Conservation (phyloP, 441 rosid species). For the Kokia cookei region DNA sequence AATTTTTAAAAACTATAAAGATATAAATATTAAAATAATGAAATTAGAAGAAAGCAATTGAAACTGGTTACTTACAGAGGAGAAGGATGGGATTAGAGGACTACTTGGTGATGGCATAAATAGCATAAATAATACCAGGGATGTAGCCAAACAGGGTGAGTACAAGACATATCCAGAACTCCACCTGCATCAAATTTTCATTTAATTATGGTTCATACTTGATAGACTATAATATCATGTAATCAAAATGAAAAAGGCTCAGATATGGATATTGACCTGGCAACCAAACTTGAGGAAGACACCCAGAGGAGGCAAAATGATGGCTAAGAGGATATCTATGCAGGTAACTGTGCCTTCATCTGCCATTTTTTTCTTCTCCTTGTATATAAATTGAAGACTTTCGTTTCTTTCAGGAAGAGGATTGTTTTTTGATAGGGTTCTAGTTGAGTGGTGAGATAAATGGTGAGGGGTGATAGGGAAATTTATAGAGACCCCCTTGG, state of each 20-base stretch:
- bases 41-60: no score
- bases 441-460: background rate
- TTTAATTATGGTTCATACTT: no score
- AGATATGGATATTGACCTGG: slow-evolving; percentile 24
- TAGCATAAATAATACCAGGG: slow-evolving; percentile 84
- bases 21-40: no score
- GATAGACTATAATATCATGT: no score
- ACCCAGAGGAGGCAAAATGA: slow-evolving; percentile 89
- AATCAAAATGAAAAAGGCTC: no score
- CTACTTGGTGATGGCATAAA: slow-evolving; percentile 69
- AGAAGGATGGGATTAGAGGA: slow-evolving; percentile 2
- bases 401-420: no score
- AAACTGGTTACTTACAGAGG: background rate
- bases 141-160: slow-evolving; percentile 70
- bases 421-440: background rate
- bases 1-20: no score
- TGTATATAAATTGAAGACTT: background rate
- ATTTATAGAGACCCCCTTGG: background rate
- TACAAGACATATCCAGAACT: slow-evolving; percentile 86
- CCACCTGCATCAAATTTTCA: slow-evolving; percentile 32
- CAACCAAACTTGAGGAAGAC: slow-evolving; percentile 89
- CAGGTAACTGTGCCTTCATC: slow-evolving; percentile 40
- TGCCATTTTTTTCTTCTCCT: slow-evolving; percentile 8
- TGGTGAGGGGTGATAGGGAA: background rate
- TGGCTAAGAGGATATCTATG: slow-evolving; percentile 69